These are phyloP conservation scores for Cystofilobasidium bisporidii DNA, from an alignment of 768 basidiomycete genomes.

Conservation along the genomic window DNA sequence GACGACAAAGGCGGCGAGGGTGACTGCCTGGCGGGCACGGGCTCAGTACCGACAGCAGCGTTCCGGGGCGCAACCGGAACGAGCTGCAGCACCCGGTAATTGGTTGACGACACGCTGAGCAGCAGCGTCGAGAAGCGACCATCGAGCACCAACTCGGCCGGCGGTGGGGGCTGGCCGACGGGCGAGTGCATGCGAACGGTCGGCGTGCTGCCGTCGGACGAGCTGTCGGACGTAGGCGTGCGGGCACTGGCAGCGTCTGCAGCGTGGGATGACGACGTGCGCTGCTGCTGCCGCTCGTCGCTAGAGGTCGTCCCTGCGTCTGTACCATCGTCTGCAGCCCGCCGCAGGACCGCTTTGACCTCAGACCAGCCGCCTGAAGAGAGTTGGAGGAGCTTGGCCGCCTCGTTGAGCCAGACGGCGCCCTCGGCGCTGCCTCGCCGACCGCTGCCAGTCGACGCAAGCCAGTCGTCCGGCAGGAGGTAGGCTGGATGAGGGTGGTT, in stretches of 20 bases:
- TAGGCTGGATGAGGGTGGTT: background rate
- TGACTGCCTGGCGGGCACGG: too few species aligned
- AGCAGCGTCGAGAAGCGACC: background rate
- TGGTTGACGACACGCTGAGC: background rate
- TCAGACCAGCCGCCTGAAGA: background rate
- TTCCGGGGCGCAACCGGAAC: background rate
- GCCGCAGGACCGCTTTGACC: background rate
- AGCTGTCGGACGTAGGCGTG: background rate
- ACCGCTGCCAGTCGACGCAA: background rate
- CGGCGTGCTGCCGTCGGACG: background rate
- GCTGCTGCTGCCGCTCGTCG: too few species aligned
- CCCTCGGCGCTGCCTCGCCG: background rate
- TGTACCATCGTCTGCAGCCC: too few species aligned
- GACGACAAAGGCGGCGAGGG: too few species aligned
- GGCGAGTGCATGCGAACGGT: background rate
- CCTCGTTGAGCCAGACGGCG: constrained; percentile 4
- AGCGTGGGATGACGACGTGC: too few species aligned
- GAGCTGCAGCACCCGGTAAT: background rate
- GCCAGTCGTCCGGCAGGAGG: background rate
- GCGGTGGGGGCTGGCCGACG: background rate
- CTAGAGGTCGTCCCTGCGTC: too few species aligned
- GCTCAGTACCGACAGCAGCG: background rate
- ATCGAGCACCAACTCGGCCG: background rate
- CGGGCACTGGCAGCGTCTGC: too few species aligned
- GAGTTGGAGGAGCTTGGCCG: background rate